Conservation (phyloP, 192 early-diverging fungal genomes). For the Spinellus fusiger region DNA sequence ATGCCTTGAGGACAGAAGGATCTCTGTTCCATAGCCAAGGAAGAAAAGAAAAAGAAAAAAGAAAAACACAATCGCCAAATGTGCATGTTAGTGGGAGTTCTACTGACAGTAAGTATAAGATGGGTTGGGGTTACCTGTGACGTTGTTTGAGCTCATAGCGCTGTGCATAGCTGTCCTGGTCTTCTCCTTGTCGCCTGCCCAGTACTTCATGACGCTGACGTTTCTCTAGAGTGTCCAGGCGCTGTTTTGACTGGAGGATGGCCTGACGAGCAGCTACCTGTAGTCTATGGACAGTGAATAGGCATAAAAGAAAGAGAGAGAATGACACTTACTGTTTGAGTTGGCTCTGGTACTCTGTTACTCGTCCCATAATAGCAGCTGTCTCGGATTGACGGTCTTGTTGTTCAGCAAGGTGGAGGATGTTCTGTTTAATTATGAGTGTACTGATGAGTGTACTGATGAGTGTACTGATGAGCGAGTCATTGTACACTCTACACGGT, state of each 20-base stretch:
- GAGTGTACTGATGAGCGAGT: neutral
- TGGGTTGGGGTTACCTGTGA: conserved; percentile 23
- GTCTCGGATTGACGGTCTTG: conserved; percentile 43
- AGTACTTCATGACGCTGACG: conserved; percentile 35
- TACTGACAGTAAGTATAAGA: neutral
- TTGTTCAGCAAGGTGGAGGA: conserved; percentile 45
- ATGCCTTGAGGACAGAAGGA: conserved; percentile 41
- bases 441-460: neutral
- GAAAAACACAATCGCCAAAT: neutral
- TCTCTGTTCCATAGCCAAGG: conserved; percentile 26
- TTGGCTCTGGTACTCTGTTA: conserved; percentile 45
- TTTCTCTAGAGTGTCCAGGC: conserved; percentile 39
- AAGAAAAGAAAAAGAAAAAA: neutral
- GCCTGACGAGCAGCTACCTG: conserved; percentile 42
- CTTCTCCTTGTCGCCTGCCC: conserved; percentile 26
- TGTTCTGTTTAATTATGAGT: conserved; percentile 22
- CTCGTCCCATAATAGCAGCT: conserved; percentile 28
- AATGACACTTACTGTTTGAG: conserved; percentile 40
- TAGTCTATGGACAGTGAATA: conserved; percentile 28
- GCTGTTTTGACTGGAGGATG: conserved; percentile 45
- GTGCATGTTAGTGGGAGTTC: neutral
- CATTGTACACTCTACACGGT: too few species aligned
- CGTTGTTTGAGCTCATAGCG: conserved; percentile 36
- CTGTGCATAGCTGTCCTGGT: conserved; percentile 29
- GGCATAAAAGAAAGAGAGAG: neutral